Base-by-base conservation (phyloP, 78 protist genomes). In the Tieghemostelium lacteum region DNA sequence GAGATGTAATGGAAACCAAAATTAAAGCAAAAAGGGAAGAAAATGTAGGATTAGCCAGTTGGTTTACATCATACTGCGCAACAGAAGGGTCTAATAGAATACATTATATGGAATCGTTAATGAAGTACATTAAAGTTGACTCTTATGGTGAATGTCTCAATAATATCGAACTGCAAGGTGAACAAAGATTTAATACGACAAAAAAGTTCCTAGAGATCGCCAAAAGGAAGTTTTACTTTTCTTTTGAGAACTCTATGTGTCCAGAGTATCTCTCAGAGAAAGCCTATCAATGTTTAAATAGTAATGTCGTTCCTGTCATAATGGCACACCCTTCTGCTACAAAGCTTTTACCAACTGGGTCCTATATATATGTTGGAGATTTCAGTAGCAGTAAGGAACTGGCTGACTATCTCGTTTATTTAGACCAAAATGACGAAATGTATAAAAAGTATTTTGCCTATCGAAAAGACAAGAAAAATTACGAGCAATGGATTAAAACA, bases 191-290 rank as follows among this genome's bases (percentile, higher is more conserved):
- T n/a, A 8, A 10, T 16, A 37, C 42, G 33, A 37, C 20, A 24
- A 33, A 55, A 33, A 78, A 78, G 50, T 29, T 52, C 37, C 8
- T 22, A 2, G 1, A 55, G 0, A 78, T 78, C 2, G 17, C 66
- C 2, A 64, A 66, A 16, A 66, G 66, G 52, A 64, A 78, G 37
- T 78, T 78, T 62, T 78, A 78, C 31, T 36, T 78, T 17, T 49
- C 88, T 4, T 66, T 78, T 37, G 88, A 78, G 36, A 78, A 70
- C 45, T 19, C 31, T 60, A 55, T 66, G 31, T 78, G 88, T 39
- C 26, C 12, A 10, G 74, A 37, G 3, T 78, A 78, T 26, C 50
- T 71, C 20, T 39, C 88, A 20, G 88, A 78, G 61, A 66, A 66
- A 29, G 37, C 37, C 5, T 52, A 39, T 10, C 88, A 78, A 22